Conservation (phyloP, 2,329 filamentous ascomycete species). For the Colletotrichum spinosum region DNA sequence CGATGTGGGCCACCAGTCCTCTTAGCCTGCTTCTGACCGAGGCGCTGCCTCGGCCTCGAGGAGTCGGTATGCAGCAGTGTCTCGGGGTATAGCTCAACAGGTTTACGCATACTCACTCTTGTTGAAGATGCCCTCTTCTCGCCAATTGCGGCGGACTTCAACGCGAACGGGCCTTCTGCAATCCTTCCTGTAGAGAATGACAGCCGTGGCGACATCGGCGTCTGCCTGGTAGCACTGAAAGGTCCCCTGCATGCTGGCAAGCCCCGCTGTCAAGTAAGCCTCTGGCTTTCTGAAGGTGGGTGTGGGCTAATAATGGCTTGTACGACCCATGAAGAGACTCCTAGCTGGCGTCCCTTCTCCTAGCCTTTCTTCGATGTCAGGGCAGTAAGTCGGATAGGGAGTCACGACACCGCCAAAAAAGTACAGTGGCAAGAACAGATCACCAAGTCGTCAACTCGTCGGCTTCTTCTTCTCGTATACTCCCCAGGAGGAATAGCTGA, state of each 20-base stretch:
- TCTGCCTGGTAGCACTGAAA: constrained; percentile 9
- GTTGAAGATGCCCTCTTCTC: constrained; percentile 4
- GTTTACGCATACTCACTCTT: neutral
- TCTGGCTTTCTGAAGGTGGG: constrained; percentile 9
- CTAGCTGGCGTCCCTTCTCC: too few relatives aligned
- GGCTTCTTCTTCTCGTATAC: too few relatives aligned
- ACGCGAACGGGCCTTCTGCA: neutral
- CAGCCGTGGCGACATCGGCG: neutral
- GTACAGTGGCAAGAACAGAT: too few relatives aligned
- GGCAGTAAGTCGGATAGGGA: too few relatives aligned
- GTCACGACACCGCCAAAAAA: too few relatives aligned
- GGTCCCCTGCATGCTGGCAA: constrained; percentile 21
- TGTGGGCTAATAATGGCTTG: neutral
- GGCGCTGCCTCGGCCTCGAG: neutral
- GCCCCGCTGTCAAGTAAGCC: constrained; percentile 14
- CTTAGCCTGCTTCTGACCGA: constrained; percentile 4
- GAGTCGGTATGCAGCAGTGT: constrained; percentile 9
- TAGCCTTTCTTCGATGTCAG: too few relatives aligned
- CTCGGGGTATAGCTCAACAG: constrained; percentile 3
- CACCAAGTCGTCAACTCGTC: too few relatives aligned
- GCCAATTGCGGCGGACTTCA: neutral
- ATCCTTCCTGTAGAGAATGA: neutral
- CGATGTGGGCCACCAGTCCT: neutral
- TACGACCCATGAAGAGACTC: too few relatives aligned
- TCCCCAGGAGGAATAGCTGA: too few relatives aligned